Evolutionary conservation across 2,329 filamentous ascomycete genomes (phyloP).

Genomic region (Calonectria hawksworthii): DNA sequence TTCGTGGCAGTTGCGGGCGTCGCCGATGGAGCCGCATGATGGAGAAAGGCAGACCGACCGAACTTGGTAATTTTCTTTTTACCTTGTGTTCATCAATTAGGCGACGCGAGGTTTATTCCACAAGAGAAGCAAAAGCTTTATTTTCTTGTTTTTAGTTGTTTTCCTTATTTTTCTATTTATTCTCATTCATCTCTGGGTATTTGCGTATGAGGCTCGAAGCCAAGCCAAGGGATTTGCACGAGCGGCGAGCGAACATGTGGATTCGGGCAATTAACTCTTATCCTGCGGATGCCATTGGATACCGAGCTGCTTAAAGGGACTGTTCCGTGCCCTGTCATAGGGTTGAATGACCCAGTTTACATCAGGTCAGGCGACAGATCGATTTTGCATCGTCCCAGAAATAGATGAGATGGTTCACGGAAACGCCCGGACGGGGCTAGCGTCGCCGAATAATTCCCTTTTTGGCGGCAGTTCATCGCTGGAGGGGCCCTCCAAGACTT

Average conservation of each 20-base stretch:
- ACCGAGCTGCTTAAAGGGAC: neutral
- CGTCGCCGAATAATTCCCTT: neutral
- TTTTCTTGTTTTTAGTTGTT: neutral
- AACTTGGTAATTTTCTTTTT: neutral
- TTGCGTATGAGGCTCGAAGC: too few relatives aligned
- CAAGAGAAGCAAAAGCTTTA: neutral
- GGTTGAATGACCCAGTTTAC: neutral
- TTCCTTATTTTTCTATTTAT: neutral
- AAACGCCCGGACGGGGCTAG: neutral
- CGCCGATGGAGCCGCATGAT: neutral
- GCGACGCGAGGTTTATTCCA: neutral
- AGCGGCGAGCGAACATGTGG: neutral
- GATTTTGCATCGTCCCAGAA: slow-evolving; percentile 12
- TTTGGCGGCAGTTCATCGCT: neutral
- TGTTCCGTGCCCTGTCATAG: neutral
- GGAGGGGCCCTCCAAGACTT: neutral
- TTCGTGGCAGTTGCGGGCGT: neutral
- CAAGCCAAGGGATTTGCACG: neutral
- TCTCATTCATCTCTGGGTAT: neutral
- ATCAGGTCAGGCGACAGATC: neutral
- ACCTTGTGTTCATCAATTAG: neutral
- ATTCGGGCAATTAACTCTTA: neutral
- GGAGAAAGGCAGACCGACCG: neutral
- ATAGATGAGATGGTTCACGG: neutral
- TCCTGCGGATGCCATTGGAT: neutral